Evolutionary conservation across 75 land plant genomes (phyloP).

Genomic region (Sequoiadendron giganteum): DNA sequence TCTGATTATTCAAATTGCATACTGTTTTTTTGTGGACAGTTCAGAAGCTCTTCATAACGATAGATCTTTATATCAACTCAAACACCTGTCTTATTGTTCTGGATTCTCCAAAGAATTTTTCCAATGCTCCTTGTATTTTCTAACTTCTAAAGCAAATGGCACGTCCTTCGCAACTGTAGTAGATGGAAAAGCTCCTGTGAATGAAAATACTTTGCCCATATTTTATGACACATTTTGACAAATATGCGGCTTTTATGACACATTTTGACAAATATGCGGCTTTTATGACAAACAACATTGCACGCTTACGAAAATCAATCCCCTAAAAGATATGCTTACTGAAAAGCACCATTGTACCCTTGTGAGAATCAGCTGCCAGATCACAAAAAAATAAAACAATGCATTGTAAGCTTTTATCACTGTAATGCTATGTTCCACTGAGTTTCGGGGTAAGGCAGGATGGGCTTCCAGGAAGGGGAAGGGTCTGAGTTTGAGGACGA

Average conservation of each 20-base stretch:
- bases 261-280: conserved; percentile 73
- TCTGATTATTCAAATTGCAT: conserved; percentile 45
- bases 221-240: conserved; percentile 56
- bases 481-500: no score
- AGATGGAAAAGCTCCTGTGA: conserved; percentile 55
- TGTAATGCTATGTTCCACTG: no score
- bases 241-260: conserved; percentile 56
- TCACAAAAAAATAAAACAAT: not conserved
- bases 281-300: conserved; percentile 84
- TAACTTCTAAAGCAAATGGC: conserved; percentile 70
- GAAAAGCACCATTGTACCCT: not conserved
- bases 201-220: conserved; percentile 73
- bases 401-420: not conserved
- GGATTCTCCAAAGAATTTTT: conserved; percentile 2
- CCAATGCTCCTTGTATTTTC: conserved; percentile 14
- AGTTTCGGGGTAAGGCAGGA: no score
- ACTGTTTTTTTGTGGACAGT: conserved; percentile 67
- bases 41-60: conserved; percentile 75
- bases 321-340: not conserved
- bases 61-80: conserved; percentile 51
- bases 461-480: no score
- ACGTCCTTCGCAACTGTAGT: conserved; percentile 95
- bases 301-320: not conserved
- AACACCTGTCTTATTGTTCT: conserved; percentile 6
- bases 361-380: conserved; percentile 47